A percentile compares a stretch with the other conserved stretches of the same genome.
phyloP scores from a whole-genome alignment of 129 eudicot species.

The Artemisia annua region DNA sequence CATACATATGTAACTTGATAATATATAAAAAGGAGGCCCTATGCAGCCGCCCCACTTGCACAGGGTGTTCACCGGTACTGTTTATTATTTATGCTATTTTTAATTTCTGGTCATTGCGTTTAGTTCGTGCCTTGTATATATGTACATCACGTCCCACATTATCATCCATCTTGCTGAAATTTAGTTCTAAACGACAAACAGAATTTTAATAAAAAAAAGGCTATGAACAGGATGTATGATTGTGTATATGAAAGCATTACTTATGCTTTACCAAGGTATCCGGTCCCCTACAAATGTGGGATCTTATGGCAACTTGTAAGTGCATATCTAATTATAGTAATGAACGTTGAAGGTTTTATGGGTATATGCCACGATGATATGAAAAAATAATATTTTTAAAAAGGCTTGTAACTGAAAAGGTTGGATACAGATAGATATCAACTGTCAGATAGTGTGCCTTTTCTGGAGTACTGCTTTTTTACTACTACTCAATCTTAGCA shows the following conservation, averaged over 20 bases:
- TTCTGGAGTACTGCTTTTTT: slow-evolving; percentile 1
- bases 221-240: slow-evolving; percentile 6
- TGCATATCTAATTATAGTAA: neutral
- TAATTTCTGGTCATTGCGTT: neutral
- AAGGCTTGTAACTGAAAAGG: neutral
- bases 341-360: slow-evolving; percentile 11
- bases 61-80: too few relatives aligned
- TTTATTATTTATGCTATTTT: neutral
- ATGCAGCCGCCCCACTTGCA: too few relatives aligned
- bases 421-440: neutral
- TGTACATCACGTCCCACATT: neutral
- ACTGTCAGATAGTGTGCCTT: slow-evolving; percentile 3
- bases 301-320: neutral
- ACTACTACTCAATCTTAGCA: slow-evolving; percentile 1
- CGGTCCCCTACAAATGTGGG: neutral
- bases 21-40: too few relatives aligned
- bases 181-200: slow-evolving; percentile 4
- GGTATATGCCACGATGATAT: neutral
- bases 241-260: neutral
- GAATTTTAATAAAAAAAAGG: neutral
- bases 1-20: too few relatives aligned
- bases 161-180: slow-evolving; percentile 16
- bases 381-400: neutral
- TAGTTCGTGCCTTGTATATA: neutral
- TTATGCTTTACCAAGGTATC: neutral